These are phyloP conservation scores for Salix viminalis DNA, from an alignment of 345 rosid genomes.

Conservation along the genomic window DNA sequence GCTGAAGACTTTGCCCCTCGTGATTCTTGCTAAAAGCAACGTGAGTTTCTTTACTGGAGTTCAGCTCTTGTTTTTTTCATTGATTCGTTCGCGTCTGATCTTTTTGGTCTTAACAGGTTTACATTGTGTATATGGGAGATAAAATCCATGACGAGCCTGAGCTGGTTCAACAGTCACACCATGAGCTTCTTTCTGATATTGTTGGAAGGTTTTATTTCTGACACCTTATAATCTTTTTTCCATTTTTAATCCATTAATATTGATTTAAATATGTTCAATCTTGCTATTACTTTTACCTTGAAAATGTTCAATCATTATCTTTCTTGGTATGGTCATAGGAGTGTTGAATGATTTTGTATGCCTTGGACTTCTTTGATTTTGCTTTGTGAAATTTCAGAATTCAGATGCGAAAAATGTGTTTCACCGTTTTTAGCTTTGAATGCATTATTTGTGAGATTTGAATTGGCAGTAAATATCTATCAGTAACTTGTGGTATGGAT, in stretches of 20 bases:
- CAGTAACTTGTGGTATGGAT: background rate
- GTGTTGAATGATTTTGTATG: background rate
- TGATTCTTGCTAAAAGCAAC: background rate
- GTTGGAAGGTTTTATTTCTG: conserved; percentile 48
- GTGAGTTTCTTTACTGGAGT: background rate
- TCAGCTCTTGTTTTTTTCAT: background rate
- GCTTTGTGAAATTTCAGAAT: background rate
- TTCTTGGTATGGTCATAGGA: background rate
- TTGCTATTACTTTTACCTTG: background rate
- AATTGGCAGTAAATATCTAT: background rate
- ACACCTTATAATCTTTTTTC: background rate
- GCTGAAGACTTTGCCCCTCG: background rate
- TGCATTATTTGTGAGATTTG: background rate
- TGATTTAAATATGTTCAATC: background rate
- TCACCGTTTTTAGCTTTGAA: background rate
- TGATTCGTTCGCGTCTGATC: background rate
- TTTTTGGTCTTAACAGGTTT: conserved; percentile 34
- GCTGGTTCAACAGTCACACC: conserved; percentile 45
- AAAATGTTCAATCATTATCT: background rate
- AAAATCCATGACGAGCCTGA: conserved; percentile 39
- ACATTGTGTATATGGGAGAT: conserved; percentile 61
- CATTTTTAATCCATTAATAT: background rate
- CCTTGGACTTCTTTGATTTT: background rate
- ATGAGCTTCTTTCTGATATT: conserved; percentile 49
- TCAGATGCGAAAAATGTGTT: background rate